phyloP scores from a whole-genome alignment of 2,329 filamentous ascomycete genomes.

The Pseudogymnoascus sp. region DNA sequence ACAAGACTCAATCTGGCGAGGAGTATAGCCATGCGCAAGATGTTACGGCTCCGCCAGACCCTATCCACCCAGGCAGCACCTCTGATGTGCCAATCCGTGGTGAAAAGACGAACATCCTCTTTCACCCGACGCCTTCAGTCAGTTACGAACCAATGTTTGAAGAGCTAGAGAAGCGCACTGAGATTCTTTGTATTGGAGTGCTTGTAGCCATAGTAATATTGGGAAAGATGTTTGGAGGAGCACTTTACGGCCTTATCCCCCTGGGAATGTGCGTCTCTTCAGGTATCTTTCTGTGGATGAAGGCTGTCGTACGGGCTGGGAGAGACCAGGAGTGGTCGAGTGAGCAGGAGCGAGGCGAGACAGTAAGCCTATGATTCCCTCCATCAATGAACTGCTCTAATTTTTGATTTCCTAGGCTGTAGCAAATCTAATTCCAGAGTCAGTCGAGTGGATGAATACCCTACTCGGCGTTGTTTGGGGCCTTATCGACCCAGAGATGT shows the following conservation, averaged over 20 bases:
- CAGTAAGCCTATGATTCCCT: slow-evolving; percentile 36
- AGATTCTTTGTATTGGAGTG: slow-evolving; percentile 60
- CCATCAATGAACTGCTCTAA: background rate
- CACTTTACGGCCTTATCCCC: slow-evolving; percentile 67
- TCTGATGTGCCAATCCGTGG: slow-evolving; percentile 93
- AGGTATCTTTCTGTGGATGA: slow-evolving; percentile 82
- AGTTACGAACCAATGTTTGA: slow-evolving; percentile 85
- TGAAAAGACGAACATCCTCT: slow-evolving; percentile 92
- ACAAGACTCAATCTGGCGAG: slow-evolving; percentile 60
- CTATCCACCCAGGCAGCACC: slow-evolving; percentile 70
- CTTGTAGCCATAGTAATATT: slow-evolving; percentile 67
- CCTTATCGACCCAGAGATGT: slow-evolving; percentile 91
- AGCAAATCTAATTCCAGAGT: slow-evolving; percentile 84
- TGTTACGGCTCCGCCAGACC: slow-evolving; percentile 82
- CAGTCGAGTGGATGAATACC: slow-evolving; percentile 94
- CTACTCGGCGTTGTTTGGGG: slow-evolving; percentile 80
- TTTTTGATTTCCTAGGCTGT: slow-evolving; percentile 49
- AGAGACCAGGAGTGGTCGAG: slow-evolving; percentile 80
- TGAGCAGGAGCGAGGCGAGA: slow-evolving; percentile 77
- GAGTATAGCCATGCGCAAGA: slow-evolving; percentile 85
- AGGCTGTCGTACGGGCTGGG: slow-evolving; percentile 76
- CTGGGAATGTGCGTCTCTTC: slow-evolving; percentile 64
- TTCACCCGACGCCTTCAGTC: slow-evolving; percentile 86
- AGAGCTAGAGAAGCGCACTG: slow-evolving; percentile 66
- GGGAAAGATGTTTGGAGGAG: slow-evolving; percentile 72